phyloP scores from a whole-genome alignment of 257 asterid genomes.

The Galeopsis tetrahit region DNA sequence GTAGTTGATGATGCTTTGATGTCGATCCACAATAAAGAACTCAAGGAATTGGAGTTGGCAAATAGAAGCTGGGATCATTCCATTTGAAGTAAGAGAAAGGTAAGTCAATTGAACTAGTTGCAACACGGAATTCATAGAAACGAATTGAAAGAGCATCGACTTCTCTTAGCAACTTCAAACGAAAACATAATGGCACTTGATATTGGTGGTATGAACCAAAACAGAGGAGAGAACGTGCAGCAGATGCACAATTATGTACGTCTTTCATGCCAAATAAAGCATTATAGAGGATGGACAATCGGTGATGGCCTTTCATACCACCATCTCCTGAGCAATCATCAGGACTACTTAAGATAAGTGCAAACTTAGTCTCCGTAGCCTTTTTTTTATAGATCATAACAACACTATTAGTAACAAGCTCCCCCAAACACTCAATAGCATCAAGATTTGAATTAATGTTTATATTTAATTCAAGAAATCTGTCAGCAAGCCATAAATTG shows the following conservation, averaged over 20 bases:
- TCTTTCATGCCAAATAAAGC: no score
- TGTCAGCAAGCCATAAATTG: neutral
- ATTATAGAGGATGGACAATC: constrained; percentile 21
- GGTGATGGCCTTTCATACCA: neutral
- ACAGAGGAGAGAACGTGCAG: no score
- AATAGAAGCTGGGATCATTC: no score
- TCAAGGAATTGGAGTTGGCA: no score
- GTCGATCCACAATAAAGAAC: neutral
- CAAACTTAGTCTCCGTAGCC: neutral
- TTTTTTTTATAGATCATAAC: constrained; percentile 6
- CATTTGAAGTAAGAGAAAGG: no score
- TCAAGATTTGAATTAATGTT: neutral
- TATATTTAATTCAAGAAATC: neutral
- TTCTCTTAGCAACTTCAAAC: constrained; percentile 6
- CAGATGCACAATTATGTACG: no score
- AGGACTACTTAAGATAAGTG: neutral
- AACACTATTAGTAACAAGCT: constrained; percentile 19
- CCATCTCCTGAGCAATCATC: neutral
- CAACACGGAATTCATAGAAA: constrained; percentile 24
- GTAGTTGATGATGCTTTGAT: no score
- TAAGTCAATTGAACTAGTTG: constrained; percentile 14
- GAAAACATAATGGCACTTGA: neutral
- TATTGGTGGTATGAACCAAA: no score
- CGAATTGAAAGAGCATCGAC: constrained; percentile 27
- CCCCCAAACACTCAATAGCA: constrained; percentile 11